Evolutionary conservation across 202 grass and related monocot genomes (phyloP).

Genomic region (Brachypodium distachyon): DNA sequence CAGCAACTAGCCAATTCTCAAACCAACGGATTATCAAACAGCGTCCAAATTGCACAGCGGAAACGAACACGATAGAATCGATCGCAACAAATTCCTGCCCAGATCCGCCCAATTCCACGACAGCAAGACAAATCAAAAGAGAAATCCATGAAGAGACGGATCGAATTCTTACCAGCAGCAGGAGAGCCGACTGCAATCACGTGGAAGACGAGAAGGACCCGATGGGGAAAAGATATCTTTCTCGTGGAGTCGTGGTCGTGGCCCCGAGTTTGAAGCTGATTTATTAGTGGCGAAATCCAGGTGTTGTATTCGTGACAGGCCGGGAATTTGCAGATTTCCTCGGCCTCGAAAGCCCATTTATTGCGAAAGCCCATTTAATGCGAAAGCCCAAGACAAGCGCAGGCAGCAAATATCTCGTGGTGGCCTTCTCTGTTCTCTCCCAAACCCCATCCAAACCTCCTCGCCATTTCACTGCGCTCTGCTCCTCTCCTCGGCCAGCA

Average conservation of each 20-base stretch:
- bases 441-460: constrained; percentile 26
- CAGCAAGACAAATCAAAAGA: background rate
- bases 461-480: background rate
- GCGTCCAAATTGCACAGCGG: background rate
- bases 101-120: background rate
- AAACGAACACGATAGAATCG: background rate
- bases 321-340: background rate
- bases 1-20: background rate
- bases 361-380: background rate
- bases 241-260: background rate
- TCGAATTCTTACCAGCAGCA: constrained; percentile 8
- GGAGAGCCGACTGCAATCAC: background rate
- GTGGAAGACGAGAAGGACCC: background rate
- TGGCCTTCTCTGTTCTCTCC: background rate
- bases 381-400: background rate
- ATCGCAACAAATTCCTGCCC: background rate
- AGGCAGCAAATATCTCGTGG: constrained; percentile 17
- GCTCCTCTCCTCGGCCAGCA: background rate
- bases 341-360: background rate
- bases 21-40: background rate
- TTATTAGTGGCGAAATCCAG: background rate
- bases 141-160: background rate
- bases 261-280: background rate
- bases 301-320: background rate
- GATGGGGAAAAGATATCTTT: background rate